A percentile compares a stretch with the other conserved stretches of the same genome.
Evolutionary conservation across 352 stramenopile species (phyloP).

Genomic region (Blastocystis sp.): DNA sequence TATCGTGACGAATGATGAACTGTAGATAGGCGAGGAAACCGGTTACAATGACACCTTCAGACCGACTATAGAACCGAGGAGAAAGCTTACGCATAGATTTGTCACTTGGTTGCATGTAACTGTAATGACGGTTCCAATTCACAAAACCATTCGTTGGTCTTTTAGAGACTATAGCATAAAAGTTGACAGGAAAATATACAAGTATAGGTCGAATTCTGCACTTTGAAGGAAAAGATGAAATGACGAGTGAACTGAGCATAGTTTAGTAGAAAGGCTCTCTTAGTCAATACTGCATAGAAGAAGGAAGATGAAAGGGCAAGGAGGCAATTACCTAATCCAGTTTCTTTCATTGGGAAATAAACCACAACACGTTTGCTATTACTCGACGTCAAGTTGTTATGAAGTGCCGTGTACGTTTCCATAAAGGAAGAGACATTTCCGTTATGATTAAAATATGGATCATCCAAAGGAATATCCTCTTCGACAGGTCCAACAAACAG

Average conservation of each 20-base stretch:
- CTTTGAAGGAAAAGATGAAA: background rate
- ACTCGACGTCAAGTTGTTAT: background rate
- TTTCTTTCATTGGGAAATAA: slow-evolving; percentile 38
- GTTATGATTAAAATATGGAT: slow-evolving; percentile 41
- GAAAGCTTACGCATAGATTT: slow-evolving; percentile 16
- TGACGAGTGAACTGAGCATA: slow-evolving; percentile 25
- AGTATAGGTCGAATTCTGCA: slow-evolving; percentile 14
- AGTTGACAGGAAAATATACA: background rate
- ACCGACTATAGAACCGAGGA: background rate
- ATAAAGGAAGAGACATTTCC: slow-evolving; percentile 21
- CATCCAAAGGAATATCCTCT: background rate
- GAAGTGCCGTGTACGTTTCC: background rate
- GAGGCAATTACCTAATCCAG: slow-evolving; percentile 25
- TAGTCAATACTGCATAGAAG: slow-evolving; percentile 8
- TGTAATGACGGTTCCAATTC: slow-evolving; percentile 38
- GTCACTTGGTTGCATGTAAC: slow-evolving; percentile 15
- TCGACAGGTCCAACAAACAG: slow-evolving; percentile 17
- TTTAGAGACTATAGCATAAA: background rate
- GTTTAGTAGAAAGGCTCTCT: slow-evolving; percentile 37
- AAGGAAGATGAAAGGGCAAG: slow-evolving; percentile 24
- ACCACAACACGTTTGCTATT: slow-evolving; percentile 27
- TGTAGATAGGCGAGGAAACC: slow-evolving; percentile 11
- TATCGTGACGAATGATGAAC: slow-evolving; percentile 18
- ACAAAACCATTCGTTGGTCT: background rate
- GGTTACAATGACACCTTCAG: background rate